Base-by-base conservation (phyloP, 2,329 filamentous ascomycete genomes). In the Aureobasidium sp. region DNA sequence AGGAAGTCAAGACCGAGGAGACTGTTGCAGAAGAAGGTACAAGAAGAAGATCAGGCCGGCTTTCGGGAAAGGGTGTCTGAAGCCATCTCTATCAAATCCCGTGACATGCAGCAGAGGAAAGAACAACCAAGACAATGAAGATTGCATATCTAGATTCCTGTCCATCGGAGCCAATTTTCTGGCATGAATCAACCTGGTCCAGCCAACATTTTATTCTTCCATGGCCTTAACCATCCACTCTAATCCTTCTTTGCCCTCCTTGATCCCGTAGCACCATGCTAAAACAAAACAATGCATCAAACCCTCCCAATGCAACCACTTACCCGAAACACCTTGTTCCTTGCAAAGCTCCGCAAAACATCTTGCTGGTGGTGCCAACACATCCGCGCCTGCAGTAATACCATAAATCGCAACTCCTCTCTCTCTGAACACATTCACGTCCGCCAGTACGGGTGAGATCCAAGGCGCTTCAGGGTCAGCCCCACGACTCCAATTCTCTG, bases 201-300 rank as follows among this genome's bases (percentile, higher is more conserved):
- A 2, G 9, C 32, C 32, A 9, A 34, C 8, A 34, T 10, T 34
- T 37, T 26, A 60, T 20, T 60, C 57, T 34, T 52, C 52, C 34
- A 76, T 57, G 0, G 74, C 68, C 29, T 77, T 72, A 0, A 79
- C 59, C 0, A 80, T 71, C 77, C 80, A 83, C 1, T 78, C 72
- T 34, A 78, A 71, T 0, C 70, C 78, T 63, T 79, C 71, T 34
- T 72, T 75, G 2, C 79, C 76, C 66, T 84, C 82, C 5, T 68
- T 71, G 29, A 84, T 41, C 0, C 71, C 75, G 65, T 80, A 84
- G 1, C 74, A 71, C 50, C 77, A 79, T 1, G 79, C 77, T 39
- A 85, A 69, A 1, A 80, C 76, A 58, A 84, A 85, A 63, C 80
- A 83, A 69, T 86, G 83, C 80, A 86, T 85, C 71, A 84, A 80